Evolutionary conservation across 306 rosid species (phyloP), one percentile per base, ranked within the genome.

Genomic region (Vigna reflexopilosa): DNA sequence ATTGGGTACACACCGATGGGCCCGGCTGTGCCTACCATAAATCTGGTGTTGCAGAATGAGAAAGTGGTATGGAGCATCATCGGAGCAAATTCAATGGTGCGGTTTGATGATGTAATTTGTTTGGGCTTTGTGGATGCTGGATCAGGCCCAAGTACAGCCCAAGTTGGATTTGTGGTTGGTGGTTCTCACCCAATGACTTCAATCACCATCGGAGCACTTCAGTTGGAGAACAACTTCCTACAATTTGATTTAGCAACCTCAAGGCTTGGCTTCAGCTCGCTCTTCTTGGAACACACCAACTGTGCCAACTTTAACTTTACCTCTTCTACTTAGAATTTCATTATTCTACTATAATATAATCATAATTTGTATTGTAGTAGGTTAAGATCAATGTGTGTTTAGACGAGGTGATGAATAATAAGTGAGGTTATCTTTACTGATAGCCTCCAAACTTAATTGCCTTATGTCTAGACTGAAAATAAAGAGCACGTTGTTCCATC

Each of bases 111-210:
- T 32, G 90, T 87, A 7, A 8, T 86, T 76, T 89, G 95, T 40
- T 80, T 91, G 67, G 92, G 91, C 2, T 85, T 89, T 45, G 87
- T 91, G 14, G 89, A 89, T 68, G 90, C 86, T 2, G 96, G 93
- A 26, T 66, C 69, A 0, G 17, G 67, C 36, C 80, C 86, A 9
- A 74, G 77, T n/a, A 0, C 73, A 0, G 70, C 80, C 11, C 77
- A 64, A 66, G 87, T 84, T 77, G 91, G 92, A 13, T 85, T 87
- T 50, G 83, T 90, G 7, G 76, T 30, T 3, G 89, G 86, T 5
- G 92, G 91, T 22, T 70, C 66, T 0, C 22, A 75, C 5, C 84
- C 88, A 2, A 59, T 77, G 44, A 86, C 93, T 19, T 70, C 91
- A 1, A 88, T 93, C 50, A 87, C 84, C 13, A 90, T 93, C 6